These are phyloP conservation scores for Alternaria dauci DNA, from an alignment of 2,329 filamentous ascomycete genomes.

Conservation along the genomic window DNA sequence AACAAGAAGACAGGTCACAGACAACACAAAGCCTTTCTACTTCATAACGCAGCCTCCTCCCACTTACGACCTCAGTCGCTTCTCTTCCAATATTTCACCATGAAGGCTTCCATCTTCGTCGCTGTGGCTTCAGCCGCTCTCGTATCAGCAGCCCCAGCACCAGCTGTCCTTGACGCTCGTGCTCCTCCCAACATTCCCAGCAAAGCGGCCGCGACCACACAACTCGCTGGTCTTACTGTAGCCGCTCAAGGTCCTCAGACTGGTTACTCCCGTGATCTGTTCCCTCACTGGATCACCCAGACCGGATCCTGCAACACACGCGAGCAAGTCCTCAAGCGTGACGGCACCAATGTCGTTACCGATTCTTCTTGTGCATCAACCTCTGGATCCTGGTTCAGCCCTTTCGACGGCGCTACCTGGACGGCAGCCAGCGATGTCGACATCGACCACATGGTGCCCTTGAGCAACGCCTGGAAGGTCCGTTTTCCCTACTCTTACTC, in stretches of 20 bases:
- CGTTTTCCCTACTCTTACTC: constrained; percentile 23
- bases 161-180: constrained; percentile 40
- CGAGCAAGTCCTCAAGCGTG: constrained; percentile 76
- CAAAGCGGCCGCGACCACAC: constrained; percentile 63
- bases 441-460: constrained; percentile 83
- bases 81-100: constrained; percentile 17
- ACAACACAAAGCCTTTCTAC: not conserved
- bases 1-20: constrained; percentile 5
- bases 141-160: constrained; percentile 41
- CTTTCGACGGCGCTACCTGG: constrained; percentile 78
- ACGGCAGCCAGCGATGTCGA: constrained; percentile 74
- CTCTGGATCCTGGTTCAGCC: constrained; percentile 73
- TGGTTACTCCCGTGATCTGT: constrained; percentile 71
- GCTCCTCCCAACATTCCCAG: constrained; percentile 70
- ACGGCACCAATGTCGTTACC: constrained; percentile 70
- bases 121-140: constrained; percentile 35
- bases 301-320: constrained; percentile 70
- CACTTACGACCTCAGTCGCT: not conserved
- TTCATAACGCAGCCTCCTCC: not conserved
- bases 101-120: constrained; percentile 43
- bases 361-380: constrained; percentile 68
- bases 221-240: constrained; percentile 68
- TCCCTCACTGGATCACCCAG: constrained; percentile 75
- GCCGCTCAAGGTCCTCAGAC: constrained; percentile 62
- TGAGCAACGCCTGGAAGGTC: constrained; percentile 82